Base-by-base conservation (phyloP, 106 monocot genomes). In the Chionographis japonica region DNA sequence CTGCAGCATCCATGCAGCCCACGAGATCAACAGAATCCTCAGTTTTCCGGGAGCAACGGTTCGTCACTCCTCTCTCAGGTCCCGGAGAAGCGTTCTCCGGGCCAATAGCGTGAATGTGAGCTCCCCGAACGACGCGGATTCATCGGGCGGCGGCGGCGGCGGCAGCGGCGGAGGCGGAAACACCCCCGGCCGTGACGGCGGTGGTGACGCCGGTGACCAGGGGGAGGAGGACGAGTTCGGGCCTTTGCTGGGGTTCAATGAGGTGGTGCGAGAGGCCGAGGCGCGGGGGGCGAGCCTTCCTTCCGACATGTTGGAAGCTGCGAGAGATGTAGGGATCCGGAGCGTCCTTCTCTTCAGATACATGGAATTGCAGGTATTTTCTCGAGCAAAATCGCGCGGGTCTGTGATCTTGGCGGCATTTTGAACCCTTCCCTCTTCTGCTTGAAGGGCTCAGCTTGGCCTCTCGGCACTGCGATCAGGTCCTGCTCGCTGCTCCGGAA, bases 201-300 rank as follows among this genome's bases (percentile, higher is more conserved):
- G 68, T 3, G 84, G 62, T 2, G 75, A 35, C 10, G 79, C 19
- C 7, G 84, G 54, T 17, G 69, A 61, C 0, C 75, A 78, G 41
- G 10, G 56, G 35, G 91, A 88, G 36, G 78, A 79, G 71, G 82
- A 56, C 0, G 91, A 92, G 75, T 88, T 88, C 50, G 91, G 91
- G 9, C 82, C 85, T 20, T 39, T 92, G 73, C 50, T 85, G 82
- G 76, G 74, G 19, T 88, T 79, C 36, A 82, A 92, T 27, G 88
- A 88, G 68, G 88, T 88, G 67, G 82, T 88, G 67, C 56, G 72
- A 19, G 85, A 75, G 63, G 36, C 39, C 1, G 81, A 85, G 59
- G 68, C 78, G 7, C 76, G 85, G 54, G 91, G 85, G 13, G 63
- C 72, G 38, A 66, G 35, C 3, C 80, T 92, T 10, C 91, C 91